Base-by-base conservation (phyloP, 345 rosid species). In the Brassica rapa region DNA sequence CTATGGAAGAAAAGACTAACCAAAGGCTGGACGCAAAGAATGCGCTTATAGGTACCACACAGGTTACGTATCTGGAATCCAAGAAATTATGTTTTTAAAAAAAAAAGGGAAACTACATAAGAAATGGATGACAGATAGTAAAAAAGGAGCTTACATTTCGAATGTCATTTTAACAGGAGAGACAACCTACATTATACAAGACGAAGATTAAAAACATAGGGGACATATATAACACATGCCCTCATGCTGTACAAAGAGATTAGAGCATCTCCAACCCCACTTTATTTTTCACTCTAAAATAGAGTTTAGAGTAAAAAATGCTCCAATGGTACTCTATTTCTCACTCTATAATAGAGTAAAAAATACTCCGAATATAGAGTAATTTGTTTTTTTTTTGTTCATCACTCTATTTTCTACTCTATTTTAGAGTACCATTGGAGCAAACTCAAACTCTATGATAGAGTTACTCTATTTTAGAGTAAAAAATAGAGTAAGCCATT, bases 11-110 rank as follows among this genome's bases (percentile, higher is more conserved):
- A 14, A 75, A 80, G 59, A 74, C 94, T 87, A 86, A 95, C 99
- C 99, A 95, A 77, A 93, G 99, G 80, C 98, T 95, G 69, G 98
- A 89, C 24, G 99, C 98, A 84, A 91, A 93, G 86, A 93, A 95
- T 75, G 97, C 96, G 77, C 98, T 93, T 71, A 95, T 93, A 43
- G 97, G 97, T 73, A 95, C 74, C 19, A 93, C 98, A 81, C 97
- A 91, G 16, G 97, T 95, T 39, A 93, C 86, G 68, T 93, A 95
- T 87, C 98, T 95, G 90, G 67, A 62, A 39, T 32, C 61, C 21
- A 55, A 56, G 73, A 68, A 66, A 61, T 71, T 62, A 8, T n/a
- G 63, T 77, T 66, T 74, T 3, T 11, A 73, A 27, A 39, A 39
- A n/a, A 43, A 43, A 10, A 0, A 35, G 35, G 12, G 33, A 51